Base-by-base conservation (phyloP, 805 yeast genomes). In the Kodamaea nitidulidarum region DNA sequence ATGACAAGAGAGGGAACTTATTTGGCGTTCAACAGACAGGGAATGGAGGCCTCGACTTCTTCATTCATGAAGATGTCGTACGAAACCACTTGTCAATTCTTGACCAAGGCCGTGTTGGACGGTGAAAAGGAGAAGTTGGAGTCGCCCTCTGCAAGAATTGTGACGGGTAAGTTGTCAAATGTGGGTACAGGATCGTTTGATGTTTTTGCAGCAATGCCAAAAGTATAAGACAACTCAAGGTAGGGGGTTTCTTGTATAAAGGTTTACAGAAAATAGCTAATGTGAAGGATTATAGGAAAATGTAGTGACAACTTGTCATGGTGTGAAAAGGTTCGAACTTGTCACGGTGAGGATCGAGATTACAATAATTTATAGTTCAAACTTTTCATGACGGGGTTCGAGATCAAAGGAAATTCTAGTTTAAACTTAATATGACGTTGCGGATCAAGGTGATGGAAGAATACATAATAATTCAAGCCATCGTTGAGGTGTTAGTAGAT, bases 1-100 rank as follows among this genome's bases (percentile, higher is more conserved):
- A 93, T 93, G 99, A 93, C 99, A 4, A 81, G 98, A 65, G 98
- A 93, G 66, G 99, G 99, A 56, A 78, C 95, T 2, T 93, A 90
- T 60, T 69, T 91, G 59, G 96, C 99, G 17, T 93, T 93, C 74
- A 90, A 88, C 66, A 86, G 99, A 74, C 96, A 88, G 69, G 99
- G 99, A 64, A 90, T 95, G 60, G 98, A 93, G 62, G 77, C 95
- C 1, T 79, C 93, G 10, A 88, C 97, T 1, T 90, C 98, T 6
- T 85, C 98, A 12, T 87, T 93, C 72, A 84, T 88, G 90, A 93
- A 93, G 73, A 93, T 93, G 99, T 88, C 96, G 41, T 93, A 88
- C 65, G 99, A 93, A 70, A 93, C 98, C 32, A 93, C 99, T 1
- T 88, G 96, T 71, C 95, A 87, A 65, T 93, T 93, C 75, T 75